These are phyloP conservation scores for Backusella sp. DNA, from an alignment of 192 early-diverging fungal genomes.

Conservation along the genomic window DNA sequence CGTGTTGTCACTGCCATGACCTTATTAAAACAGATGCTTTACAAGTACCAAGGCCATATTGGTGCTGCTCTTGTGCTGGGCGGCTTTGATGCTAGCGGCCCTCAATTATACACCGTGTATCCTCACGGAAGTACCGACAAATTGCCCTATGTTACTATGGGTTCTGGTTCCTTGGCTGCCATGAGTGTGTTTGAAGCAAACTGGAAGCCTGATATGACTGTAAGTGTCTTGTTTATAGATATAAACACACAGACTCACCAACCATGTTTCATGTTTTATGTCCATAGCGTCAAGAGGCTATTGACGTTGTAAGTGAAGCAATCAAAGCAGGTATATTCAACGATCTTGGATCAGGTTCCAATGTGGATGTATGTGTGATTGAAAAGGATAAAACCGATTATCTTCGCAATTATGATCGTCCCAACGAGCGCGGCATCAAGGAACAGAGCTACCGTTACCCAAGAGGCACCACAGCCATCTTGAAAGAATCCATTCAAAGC, in stretches of 20 bases:
- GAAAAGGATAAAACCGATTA: slow-evolving; percentile 82
- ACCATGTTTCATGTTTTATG: background rate
- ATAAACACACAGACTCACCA: background rate
- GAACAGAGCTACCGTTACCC: slow-evolving; percentile 79
- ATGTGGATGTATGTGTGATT: slow-evolving; percentile 94
- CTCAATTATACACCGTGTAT: slow-evolving; percentile 86
- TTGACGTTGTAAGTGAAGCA: slow-evolving; percentile 88
- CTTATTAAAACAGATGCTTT: slow-evolving; percentile 97
- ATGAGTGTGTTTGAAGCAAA: slow-evolving; percentile 93
- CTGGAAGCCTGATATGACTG: slow-evolving; percentile 79
- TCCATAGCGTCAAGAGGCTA: slow-evolving; percentile 79
- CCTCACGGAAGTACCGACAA: slow-evolving; percentile 97
- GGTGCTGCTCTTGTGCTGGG: slow-evolving; percentile 93
- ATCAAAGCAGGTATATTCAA: slow-evolving; percentile 99
- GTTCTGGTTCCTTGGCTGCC: slow-evolving; percentile 92
- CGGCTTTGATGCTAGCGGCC: slow-evolving; percentile 88
- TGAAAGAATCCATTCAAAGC: slow-evolving; percentile 50
- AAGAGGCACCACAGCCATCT: slow-evolving; percentile 56
- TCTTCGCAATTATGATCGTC: slow-evolving; percentile 79
- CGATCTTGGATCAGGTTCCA: slow-evolving; percentile 96
- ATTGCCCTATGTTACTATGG: slow-evolving; percentile 95
- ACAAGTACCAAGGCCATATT: slow-evolving; percentile 94
- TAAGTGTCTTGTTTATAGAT: slow-evolving; percentile 10
- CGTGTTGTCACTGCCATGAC: slow-evolving; percentile 94
- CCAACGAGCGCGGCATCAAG: slow-evolving; percentile 87